Evolutionary conservation across 495 filamentous ascomycete species (phyloP).

Genomic region (Neurospora sp.): DNA sequence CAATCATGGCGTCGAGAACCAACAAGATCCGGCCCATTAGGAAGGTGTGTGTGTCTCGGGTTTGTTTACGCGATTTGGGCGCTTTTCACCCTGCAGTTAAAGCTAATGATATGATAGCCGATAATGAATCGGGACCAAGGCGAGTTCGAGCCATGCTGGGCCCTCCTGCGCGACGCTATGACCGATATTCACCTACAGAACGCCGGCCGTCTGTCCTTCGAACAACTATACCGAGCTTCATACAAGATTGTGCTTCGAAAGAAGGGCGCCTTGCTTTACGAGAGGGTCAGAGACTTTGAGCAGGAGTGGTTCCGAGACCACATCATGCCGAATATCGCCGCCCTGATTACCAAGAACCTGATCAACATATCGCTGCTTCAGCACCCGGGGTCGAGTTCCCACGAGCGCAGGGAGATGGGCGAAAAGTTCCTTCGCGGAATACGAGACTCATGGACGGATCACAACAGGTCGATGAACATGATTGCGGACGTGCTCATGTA

Average conservation of each 20-base stretch:
- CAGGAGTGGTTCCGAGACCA: conserved; percentile 62
- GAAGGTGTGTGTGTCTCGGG: conserved; percentile 8
- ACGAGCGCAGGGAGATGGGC: conserved; percentile 68
- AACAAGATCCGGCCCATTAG: conserved; percentile 17
- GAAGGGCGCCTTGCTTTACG: conserved; percentile 76
- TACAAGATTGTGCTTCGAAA: conserved; percentile 91
- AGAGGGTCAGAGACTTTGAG: conserved; percentile 67
- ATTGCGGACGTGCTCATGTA: conserved; percentile 97
- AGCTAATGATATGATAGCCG: conserved; percentile 12
- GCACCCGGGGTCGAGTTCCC: conserved; percentile 46
- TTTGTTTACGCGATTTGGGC: background rate
- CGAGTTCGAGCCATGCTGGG: conserved; percentile 80
- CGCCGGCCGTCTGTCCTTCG: conserved; percentile 82
- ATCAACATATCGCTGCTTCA: conserved; percentile 34
- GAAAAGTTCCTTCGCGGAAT: conserved; percentile 73
- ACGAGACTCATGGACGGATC: conserved; percentile 72
- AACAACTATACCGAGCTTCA: conserved; percentile 89
- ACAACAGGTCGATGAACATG: conserved; percentile 93
- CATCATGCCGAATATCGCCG: conserved; percentile 53
- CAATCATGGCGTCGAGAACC: conserved; percentile 14
- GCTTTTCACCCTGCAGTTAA: background rate
- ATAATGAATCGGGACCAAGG: conserved; percentile 16
- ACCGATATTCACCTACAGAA: conserved; percentile 86
- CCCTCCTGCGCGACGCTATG: conserved; percentile 58
- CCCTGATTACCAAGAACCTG: conserved; percentile 51